Base-by-base conservation (phyloP, 352 stramenopile genomes). In the Pythium graminicola region DNA sequence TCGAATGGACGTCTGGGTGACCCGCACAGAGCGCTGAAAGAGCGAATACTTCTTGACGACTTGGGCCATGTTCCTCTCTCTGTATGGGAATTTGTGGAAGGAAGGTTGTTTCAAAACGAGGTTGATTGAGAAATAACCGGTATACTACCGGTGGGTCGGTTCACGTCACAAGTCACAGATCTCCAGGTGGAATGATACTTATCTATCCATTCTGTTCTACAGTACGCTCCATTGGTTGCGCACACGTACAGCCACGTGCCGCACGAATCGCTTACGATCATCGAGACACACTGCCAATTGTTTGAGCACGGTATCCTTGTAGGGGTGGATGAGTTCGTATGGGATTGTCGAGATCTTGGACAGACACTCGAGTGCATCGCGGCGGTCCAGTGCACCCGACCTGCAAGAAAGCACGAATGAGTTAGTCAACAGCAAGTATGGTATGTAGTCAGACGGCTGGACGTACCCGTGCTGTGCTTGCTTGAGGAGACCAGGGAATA, bases 221-320 rank as follows among this genome's bases (percentile, higher is more conserved):
- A 96, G 67, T 35, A 96, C 77, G 50, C 85, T 90, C 86, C 86
- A 96, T 60, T 87, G 68, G 72, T 96, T 96, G 55, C 86, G 83
- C 52, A 95, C 81, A n/a, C 83, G 79, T 47, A 94, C 86, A 2
- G 85, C 80, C 46, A 72, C 76, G 62, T 94, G 83, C 24, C 86
- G 85, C 49, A 96, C 85, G 35, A 92, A 79, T 23, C 85, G 84
- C 54, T 94, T 93, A 55, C 72, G 82, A 55, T 96, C 86, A 59
- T 96, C 76, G 20, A 96, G 66, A 19, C 83, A 83, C n/a, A 64
- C 41, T 46, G 84, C 62, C 16, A 96, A 62, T 40, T 87, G 72
- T 40, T 76, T 73, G 48, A 90, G 73, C 58, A 95, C 85, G 16
- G 66, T 47, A 57, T 89, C 80, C 65, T 92, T 94, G 65, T 94